Conservation (phyloP, 1,284 basidiomycete genomes). For the Earliella scabrosa region DNA sequence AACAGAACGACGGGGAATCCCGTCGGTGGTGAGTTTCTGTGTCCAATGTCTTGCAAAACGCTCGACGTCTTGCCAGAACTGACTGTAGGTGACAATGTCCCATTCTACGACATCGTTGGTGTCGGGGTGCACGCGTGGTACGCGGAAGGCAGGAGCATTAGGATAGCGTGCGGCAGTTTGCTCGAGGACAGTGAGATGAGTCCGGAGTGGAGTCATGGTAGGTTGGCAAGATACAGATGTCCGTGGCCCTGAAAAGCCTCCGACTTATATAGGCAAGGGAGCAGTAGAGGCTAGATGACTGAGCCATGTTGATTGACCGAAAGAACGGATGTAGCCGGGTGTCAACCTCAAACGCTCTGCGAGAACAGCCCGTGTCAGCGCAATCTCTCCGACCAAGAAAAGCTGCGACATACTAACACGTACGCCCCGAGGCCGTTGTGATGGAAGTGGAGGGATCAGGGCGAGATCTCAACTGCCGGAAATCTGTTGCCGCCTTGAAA, state of each 20-base stretch:
- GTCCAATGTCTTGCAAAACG: constrained; percentile 60
- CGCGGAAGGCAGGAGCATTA: constrained; percentile 51
- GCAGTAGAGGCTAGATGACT: constrained; percentile 17
- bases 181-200: constrained; percentile 58
- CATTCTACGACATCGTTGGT: constrained; percentile 45
- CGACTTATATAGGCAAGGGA: constrained; percentile 16
- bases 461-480: constrained; percentile 21
- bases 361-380: constrained; percentile 23
- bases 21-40: constrained; percentile 43
- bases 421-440: constrained; percentile 10
- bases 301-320: constrained; percentile 25
- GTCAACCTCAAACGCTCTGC: constrained; percentile 27
- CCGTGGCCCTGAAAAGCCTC: not conserved
- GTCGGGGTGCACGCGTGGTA: constrained; percentile 45
- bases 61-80: constrained; percentile 60
- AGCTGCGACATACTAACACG: constrained; percentile 11
- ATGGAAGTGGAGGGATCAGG: constrained; percentile 21
- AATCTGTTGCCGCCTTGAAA: constrained; percentile 18
- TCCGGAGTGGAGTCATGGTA: constrained; percentile 32
- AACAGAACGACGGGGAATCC: constrained; percentile 56
- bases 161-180: constrained; percentile 47
- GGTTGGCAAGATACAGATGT: constrained; percentile 20
- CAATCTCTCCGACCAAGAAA: constrained; percentile 14
- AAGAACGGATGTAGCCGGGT: constrained; percentile 17
- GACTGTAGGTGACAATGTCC: constrained; percentile 53